These are phyloP conservation scores for Kondoa malvinella DNA, from an alignment of 768 basidiomycete species.

Conservation along the genomic window DNA sequence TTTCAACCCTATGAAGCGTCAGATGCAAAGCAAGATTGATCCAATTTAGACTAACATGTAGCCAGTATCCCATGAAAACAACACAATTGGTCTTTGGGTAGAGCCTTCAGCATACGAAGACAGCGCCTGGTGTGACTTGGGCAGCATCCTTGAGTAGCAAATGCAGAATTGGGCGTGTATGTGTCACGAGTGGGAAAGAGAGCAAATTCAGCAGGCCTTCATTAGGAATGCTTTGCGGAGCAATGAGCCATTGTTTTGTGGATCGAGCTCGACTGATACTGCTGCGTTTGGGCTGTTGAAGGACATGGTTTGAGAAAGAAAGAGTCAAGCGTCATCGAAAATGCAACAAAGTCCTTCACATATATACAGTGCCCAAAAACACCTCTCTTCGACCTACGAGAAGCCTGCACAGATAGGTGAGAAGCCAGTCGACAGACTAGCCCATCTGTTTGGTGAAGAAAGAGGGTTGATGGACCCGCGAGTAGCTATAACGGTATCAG, in stretches of 20 bases:
- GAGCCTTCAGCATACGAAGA: too few relatives aligned
- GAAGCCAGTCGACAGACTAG: not conserved
- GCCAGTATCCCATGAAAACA: too few relatives aligned
- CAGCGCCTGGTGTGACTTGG: not conserved
- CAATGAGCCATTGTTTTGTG: not conserved
- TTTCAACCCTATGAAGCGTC: too few relatives aligned
- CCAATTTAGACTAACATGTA: too few relatives aligned
- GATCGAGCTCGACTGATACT: not conserved
- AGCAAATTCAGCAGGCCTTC: not conserved
- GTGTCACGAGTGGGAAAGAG: not conserved
- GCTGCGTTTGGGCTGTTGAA: not conserved
- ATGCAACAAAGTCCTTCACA: not conserved
- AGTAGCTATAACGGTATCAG: not conserved
- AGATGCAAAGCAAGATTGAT: too few relatives aligned
- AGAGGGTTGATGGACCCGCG: not conserved
- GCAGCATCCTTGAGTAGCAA: not conserved
- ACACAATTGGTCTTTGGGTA: too few relatives aligned
- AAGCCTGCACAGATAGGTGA: too few relatives aligned
- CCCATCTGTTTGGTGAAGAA: not conserved
- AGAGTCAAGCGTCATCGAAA: not conserved
- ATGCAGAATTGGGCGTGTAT: not conserved
- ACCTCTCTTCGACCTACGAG: too few relatives aligned
- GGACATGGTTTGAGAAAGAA: not conserved
- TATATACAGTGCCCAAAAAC: too few relatives aligned
- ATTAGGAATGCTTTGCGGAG: not conserved